These are phyloP conservation scores for Pleurotus pulmonarius DNA, from an alignment of 768 basidiomycete species.

Conservation along the genomic window DNA sequence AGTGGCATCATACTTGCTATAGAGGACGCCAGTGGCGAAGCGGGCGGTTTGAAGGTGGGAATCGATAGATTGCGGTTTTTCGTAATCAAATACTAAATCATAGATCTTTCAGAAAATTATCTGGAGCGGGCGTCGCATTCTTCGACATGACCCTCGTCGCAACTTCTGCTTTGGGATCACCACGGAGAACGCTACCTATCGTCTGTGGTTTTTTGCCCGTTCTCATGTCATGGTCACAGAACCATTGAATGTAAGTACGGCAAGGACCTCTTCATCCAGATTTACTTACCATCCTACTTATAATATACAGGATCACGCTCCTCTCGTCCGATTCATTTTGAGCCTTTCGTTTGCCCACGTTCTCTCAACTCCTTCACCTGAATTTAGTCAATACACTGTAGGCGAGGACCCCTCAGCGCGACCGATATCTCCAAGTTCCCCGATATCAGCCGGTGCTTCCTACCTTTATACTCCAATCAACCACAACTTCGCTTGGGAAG, in stretches of 20 bases:
- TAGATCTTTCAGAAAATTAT: constrained; percentile 18
- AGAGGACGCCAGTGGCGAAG: not conserved
- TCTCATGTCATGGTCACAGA: constrained; percentile 14
- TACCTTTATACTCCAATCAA: not conserved
- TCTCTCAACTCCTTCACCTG: not conserved
- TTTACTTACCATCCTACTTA: constrained; percentile 2
- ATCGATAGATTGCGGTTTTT: not conserved
- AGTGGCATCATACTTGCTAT: not conserved
- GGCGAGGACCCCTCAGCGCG: no score
- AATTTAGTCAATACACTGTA: no score
- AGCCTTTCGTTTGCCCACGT: constrained; percentile 10
- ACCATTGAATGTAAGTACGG: constrained; percentile 4
- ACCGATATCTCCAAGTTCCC: no score
- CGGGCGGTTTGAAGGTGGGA: not conserved
- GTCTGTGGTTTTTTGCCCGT: constrained; percentile 25
- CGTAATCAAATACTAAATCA: not conserved
- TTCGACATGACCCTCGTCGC: constrained; percentile 22
- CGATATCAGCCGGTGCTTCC: no score
- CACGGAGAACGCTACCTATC: constrained; percentile 17
- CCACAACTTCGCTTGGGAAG: not conserved
- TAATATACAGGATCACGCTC: not conserved
- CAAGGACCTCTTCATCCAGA: not conserved
- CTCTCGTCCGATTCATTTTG: not conserved
- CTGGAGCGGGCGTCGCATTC: constrained; percentile 21
- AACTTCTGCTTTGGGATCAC: constrained; percentile 24